Evolutionary conservation across 2,329 filamentous ascomycete species (phyloP), one percentile per base, ranked within the genome.

Genomic region (Xylariaceae sp.): DNA sequence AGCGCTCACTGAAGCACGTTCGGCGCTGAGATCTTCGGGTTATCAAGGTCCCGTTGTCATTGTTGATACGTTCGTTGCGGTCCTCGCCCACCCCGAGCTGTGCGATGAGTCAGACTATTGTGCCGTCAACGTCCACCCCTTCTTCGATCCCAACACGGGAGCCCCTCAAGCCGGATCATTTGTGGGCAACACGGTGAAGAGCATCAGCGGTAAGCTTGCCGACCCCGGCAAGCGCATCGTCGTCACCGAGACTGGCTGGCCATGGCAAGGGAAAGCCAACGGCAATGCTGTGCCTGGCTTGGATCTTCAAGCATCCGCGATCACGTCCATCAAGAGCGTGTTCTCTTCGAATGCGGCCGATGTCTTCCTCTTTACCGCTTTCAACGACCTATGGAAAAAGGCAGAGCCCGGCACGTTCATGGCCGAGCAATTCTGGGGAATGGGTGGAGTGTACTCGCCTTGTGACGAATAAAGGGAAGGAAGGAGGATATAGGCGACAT

Each of bases 221-320:
- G 63, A 74, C 53, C 54, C 63, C 31, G 66, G 60, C 58, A 87
- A 90, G 70, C 76, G 78, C 42, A 78, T 88, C 31, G 75, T 93
- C 36, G 84, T 95, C 60, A 90, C 89, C 1, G 91, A 96, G 75
- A 86, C 87, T 3, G 91, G 91, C 46, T 96, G 90, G 90, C 90
- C 90, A 40, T 84, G 81, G 67, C 69, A 81, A 59, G 90, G 90
- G 16, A 60, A 74, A 12, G 54, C 76, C 47, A 92, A 94, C 66
- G 82, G 83, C 2, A 64, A 66, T 16, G 89, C 89, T n/a, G 74
- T 92, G 2, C 87, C 90, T 0, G 83, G 83, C 12, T 62, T 73
- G n/a, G 72, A 76, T 11, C 83, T 91, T 59, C 90, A 96, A 69
- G 66, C 73, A 11, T 67, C 69, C 18, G 90, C 90, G 11, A 69